Base-by-base conservation (phyloP, 257 asterid genomes). In the Capsicum chinense region DNA sequence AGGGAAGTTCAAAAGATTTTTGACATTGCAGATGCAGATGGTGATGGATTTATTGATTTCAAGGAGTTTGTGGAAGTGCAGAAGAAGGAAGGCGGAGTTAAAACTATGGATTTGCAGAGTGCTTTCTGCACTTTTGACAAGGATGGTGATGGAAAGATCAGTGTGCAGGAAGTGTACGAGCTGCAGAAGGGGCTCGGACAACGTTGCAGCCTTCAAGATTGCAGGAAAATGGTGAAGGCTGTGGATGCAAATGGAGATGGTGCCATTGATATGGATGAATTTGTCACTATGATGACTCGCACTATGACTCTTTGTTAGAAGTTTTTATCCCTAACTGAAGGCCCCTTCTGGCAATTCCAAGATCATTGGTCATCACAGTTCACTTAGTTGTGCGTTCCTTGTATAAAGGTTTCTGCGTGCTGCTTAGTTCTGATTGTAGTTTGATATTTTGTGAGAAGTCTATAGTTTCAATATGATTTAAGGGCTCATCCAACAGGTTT, bases 181-280 rank as follows among this genome's bases (percentile, higher is more conserved):
- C 13, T 95, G 93, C 74, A 94, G 88, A 73, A 69, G 48, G 90
- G 83, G 87, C 94, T 94, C 0, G 98, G 98, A 10, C 97, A 96
- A 21, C 83, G 88, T 56, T 92, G 95, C 84, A 92, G 90, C 82
- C 19, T 87, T 78, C 88, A 87, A 83, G 99, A 94, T 85, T 94
- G 99, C 89, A 78, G 81, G 87, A 91, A 84, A 81, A 96, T 96
- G 99, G 98, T 94, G 68, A 79, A 87, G 48, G 98, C 95, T 21
- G 97, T 93, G 83, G 99, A 96, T 87, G 81, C 90, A 2, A 96
- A 94, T 79, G 92, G 98, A 6, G 99, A 94, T 87, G 99, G 98
- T 83, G 98, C 90, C 59, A 91, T 94, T n/a, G 99, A 96, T 86
- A 87, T 90, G 57, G 97, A 93, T 71, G 99, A 96, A 83, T 96